Conservation (phyloP, 495 filamentous ascomycete species). For the Usnea hakonensis region DNA sequence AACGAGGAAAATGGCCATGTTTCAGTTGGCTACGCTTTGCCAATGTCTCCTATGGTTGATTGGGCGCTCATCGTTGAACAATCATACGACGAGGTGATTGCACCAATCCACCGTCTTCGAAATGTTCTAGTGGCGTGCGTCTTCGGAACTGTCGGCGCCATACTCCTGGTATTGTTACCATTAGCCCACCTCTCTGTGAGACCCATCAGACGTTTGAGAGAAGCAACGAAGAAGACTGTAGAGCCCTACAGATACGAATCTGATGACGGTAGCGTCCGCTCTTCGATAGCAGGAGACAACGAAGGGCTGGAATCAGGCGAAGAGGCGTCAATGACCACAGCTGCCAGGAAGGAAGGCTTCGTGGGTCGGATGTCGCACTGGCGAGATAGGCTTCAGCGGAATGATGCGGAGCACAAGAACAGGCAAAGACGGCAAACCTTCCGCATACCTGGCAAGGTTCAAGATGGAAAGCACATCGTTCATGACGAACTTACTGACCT, state of each 20-base stretch:
- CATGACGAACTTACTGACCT: constrained; percentile 85
- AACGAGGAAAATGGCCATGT: constrained; percentile 62
- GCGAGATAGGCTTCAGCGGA: constrained; percentile 20
- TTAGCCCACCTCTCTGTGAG: constrained; percentile 71
- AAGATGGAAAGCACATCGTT: constrained; percentile 62
- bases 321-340: constrained; percentile 6
- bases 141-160: constrained; percentile 67
- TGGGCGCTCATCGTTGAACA: constrained; percentile 82
- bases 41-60: constrained; percentile 54
- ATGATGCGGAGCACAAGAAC: constrained; percentile 23
- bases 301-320: constrained; percentile 23
- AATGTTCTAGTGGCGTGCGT: constrained; percentile 76
- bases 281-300: constrained; percentile 31
- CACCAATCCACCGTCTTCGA: constrained; percentile 63
- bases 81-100: constrained; percentile 60
- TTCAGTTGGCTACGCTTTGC: constrained; percentile 64
- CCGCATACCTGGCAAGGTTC: constrained; percentile 76
- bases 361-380: constrained; percentile 29
- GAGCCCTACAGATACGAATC: constrained; percentile 40
- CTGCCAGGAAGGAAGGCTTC: constrained; percentile 40
- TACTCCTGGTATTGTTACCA: constrained; percentile 61
- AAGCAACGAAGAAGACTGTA: constrained; percentile 70
- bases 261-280: constrained; percentile 30
- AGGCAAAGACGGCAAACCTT: constrained; percentile 50
- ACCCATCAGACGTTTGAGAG: constrained; percentile 69